These are phyloP conservation scores for Musa troglodytarum DNA, from an alignment of 176 grass and related monocot species.

Conservation along the genomic window DNA sequence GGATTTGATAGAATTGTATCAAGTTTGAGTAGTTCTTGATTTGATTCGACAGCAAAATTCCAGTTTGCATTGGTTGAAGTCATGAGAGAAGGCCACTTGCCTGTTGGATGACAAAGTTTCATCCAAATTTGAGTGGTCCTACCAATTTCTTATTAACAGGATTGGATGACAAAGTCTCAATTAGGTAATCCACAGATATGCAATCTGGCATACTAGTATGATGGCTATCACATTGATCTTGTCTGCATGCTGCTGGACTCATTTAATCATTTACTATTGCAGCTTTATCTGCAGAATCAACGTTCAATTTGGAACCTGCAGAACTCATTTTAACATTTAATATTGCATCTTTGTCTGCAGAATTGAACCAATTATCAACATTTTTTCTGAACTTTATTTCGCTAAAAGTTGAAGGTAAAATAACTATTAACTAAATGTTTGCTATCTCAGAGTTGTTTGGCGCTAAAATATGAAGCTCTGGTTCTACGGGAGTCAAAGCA, in stretches of 20 bases:
- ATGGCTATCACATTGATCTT: neutral
- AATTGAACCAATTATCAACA: neutral
- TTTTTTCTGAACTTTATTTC: neutral
- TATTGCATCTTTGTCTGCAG: neutral
- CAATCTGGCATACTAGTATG: neutral
- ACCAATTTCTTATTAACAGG: neutral
- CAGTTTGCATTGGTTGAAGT: no score
- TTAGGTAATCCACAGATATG: neutral
- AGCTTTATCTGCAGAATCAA: no score
- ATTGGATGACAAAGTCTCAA: neutral
- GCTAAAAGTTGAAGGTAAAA: neutral
- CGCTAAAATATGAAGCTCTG: conserved; percentile 63
- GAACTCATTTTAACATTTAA: neutral
- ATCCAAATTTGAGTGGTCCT: neutral
- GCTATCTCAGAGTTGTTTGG: conserved; percentile 57
- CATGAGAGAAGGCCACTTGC: no score
- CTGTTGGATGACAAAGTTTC: neutral
- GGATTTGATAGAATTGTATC: no score
- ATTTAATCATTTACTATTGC: no score
- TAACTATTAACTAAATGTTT: neutral
- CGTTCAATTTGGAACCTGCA: no score
- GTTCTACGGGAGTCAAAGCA: conserved; percentile 39
- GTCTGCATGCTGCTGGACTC: neutral
- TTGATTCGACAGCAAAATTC: no score
- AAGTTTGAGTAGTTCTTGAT: no score